Base-by-base conservation (phyloP, 108 stramenopile species). In the Stephanodiscus minutulus region DNA sequence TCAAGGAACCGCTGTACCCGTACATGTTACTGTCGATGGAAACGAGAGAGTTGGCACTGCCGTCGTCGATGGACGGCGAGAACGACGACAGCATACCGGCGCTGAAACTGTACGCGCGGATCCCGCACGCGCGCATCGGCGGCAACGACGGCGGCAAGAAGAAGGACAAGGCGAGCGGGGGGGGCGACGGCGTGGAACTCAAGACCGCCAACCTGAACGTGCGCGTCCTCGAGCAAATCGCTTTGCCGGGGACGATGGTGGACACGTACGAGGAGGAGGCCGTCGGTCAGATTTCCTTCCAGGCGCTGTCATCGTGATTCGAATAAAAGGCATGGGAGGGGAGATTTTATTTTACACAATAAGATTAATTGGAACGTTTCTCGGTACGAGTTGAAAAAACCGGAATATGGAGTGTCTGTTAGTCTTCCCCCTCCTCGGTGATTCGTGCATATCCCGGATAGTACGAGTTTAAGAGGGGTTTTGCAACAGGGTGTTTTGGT, bases 1-100 rank as follows among this genome's bases (percentile, higher is more conserved):
- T 95, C 70, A 83, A 89, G 46, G 94, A 96, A 35, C 96, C 96
- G 0, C 77, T 96, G 36, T 96, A 96, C 66, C 96, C 96, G 6
- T 96, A 87, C 49, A 72, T 96, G 66, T 53, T 96, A 49, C 68
- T 96, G 28, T 83, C 88, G 54, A 44, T 96, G 54, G 87, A 96
- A 53, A 90, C 86, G 10, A 83, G 85, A 56, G 77, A 79, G 15
- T 79, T 95, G 54, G 68, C 76, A 8, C 68, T 95, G 9, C 64
- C 85, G 21, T 60, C 33, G 8, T 49, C 61, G 15, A 29, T 44
- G 43, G 39, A 63, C 12, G 49, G 48, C 11, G 72, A 50, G 18
- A 58, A 62, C 12, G 29, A 37, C 36, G 91, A 93, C 33, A 73
- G 77, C 6, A 86, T 94, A 58, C 70, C 80, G 43, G 87, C 92